Conservation (phyloP, 345 rosid species). For the Geranium rotundifolium region DNA sequence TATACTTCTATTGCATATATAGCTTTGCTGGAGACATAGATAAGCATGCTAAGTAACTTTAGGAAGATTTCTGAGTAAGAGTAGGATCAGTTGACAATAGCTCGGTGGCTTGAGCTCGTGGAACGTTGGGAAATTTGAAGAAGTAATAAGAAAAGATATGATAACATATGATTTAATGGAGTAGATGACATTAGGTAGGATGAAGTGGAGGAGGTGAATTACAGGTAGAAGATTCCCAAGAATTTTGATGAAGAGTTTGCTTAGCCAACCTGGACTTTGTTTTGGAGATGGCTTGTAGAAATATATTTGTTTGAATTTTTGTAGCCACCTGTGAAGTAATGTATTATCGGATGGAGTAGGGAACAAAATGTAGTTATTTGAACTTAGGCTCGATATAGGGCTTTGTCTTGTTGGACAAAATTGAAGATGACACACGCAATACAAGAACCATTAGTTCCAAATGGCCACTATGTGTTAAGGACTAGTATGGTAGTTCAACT, state of each 20-base stretch:
- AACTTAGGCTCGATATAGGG: no score
- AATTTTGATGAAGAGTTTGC: background rate
- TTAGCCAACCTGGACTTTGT: background rate
- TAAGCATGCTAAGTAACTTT: background rate
- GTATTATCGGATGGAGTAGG: no score
- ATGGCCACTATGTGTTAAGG: no score
- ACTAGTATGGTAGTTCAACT: no score
- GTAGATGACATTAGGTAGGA: background rate
- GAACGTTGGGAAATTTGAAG: no score
- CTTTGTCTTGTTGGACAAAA: no score
- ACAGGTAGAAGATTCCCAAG: background rate
- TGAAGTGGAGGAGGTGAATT: background rate
- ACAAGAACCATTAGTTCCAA: no score
- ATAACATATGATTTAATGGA: background rate
- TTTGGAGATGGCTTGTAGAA: background rate
- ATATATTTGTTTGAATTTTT: no score
- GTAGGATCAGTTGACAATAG: background rate
- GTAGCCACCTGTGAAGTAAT: no score
- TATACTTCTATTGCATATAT: background rate
- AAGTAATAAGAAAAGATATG: background rate
- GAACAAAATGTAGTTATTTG: no score
- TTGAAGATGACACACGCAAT: no score
- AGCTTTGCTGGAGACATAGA: background rate
- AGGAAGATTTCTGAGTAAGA: background rate
- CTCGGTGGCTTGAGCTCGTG: background rate